Base-by-base conservation (phyloP, 1,284 basidiomycete genomes). In the Vanrija sp. region DNA sequence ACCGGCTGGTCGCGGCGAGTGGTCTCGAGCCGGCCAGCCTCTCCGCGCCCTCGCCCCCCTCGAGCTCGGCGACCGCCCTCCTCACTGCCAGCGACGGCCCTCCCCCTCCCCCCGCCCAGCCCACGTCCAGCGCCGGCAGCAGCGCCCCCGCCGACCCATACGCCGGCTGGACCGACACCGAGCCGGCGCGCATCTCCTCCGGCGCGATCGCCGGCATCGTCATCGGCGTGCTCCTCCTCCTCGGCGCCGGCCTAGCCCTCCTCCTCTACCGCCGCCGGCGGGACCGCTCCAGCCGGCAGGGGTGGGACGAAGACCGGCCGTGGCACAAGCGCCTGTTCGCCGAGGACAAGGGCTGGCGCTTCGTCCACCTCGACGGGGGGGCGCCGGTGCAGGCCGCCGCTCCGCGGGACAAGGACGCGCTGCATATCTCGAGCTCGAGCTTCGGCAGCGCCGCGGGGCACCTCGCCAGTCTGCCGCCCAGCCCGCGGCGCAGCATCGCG, bases 1-100 rank as follows among this genome's bases (percentile, higher is more conserved):
- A 73, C 49, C 53, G 61, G 15, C 45, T 71, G 3, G 60, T 67
- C 5, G 48, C 61, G 0, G 45, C 57, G 38, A 53, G 51, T 0
- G 54, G 57, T 4, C 27, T 66, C 3, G 47, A 25, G 20, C 12
- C 49, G 15, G 41, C 7, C 25, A 2, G 20, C 50, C 14, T 19
- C 45, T 10, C 39, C 2, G 25, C 39, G 12, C 20, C 45, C 22
- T 31, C 31, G 51, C 38, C 22, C 31, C 41, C 19, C 18, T 22
- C 22, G 18, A 19, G n/a, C 19, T 35, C 18, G 16, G 45, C 37
- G n/a, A 19, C 37, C 19, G 49, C 35, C 19, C 20, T 41, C n/a
- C 47, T 25, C n/a, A 25, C 49, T 6, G 41, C 42, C 10, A 38
- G 36, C n/a, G 37, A 38, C 3, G 42, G 35, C 18, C 19, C 23